A percentile compares a stretch with the other conserved stretches of the same genome.
Evolutionary conservation across 2,329 filamentous ascomycete genomes (phyloP).

Genomic region (Aspergillus phoenicis): DNA sequence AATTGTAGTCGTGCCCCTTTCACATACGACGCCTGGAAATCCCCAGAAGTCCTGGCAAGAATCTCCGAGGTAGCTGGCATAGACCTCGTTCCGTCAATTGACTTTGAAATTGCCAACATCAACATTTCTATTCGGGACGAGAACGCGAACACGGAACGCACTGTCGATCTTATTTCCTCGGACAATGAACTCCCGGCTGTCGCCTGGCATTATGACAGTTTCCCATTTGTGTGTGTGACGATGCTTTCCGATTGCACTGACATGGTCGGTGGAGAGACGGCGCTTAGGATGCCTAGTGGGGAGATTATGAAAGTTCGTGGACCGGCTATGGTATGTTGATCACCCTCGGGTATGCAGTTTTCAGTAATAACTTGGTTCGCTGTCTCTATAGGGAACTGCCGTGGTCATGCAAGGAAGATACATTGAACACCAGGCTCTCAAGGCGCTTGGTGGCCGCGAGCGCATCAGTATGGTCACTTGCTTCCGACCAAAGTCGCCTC

Average conservation of each 20-base stretch:
- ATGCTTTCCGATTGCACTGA: conserved; percentile 65
- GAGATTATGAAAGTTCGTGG: conserved; percentile 61
- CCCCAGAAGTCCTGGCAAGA: conserved; percentile 55
- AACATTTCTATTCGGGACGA: background rate
- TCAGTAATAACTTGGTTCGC: background rate
- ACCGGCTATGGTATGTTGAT: conserved; percentile 57
- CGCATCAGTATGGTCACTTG: conserved; percentile 66
- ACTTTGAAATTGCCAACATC: conserved; percentile 30
- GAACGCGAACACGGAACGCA: background rate
- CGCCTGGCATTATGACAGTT: conserved; percentile 66
- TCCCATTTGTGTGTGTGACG: conserved; percentile 68
- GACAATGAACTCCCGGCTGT: conserved; percentile 57
- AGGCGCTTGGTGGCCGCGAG: conserved; percentile 58
- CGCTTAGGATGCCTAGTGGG: conserved; percentile 57
- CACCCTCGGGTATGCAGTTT: too few species aligned
- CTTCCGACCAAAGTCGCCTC: conserved; percentile 58
- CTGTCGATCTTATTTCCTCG: background rate
- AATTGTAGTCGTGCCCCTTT: conserved; percentile 59
- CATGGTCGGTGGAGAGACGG: conserved; percentile 44
- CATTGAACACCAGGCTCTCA: conserved; percentile 65
- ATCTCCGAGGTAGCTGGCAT: conserved; percentile 61
- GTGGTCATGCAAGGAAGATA: conserved; percentile 68
- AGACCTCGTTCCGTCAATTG: conserved; percentile 61
- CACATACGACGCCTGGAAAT: conserved; percentile 60
- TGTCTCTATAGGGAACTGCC: conserved; percentile 55